Conservation (phyloP, 352 stramenopile genomes). For the Globisporangium apiculatum region DNA sequence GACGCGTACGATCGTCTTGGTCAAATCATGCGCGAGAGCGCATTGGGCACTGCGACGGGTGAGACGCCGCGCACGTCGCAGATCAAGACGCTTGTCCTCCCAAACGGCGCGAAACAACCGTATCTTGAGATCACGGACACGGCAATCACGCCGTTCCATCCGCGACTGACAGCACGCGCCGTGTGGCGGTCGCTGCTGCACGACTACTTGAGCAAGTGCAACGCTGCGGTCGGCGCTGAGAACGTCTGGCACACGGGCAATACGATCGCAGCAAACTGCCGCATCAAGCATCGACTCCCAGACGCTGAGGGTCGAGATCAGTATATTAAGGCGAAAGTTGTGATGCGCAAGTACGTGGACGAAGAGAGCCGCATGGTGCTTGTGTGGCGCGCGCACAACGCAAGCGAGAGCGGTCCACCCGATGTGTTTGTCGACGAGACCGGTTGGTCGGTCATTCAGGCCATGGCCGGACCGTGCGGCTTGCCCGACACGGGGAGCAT, state of each 20-base stretch:
- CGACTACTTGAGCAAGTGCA: conserved; percentile 1
- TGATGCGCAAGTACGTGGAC: conserved; percentile 10
- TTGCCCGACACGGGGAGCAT: neutral
- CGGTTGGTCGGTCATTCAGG: conserved; percentile 2
- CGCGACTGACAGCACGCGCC: neutral
- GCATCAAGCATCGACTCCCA: conserved; percentile 1
- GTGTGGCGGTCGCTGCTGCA: conserved; percentile 2
- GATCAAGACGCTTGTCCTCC: neutral
- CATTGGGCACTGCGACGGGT: too few relatives aligned
- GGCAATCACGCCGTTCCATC: conserved; percentile 3
- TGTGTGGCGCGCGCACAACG: conserved; percentile 8
- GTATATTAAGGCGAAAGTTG: conserved; percentile 7
- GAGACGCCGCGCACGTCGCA: neutral
- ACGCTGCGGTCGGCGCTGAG: neutral
- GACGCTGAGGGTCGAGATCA: neutral
- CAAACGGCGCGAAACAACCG: neutral
- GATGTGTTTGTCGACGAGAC: conserved; percentile 8
- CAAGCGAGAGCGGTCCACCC: neutral
- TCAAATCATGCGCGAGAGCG: conserved; percentile 1
- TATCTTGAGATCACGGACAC: conserved; percentile 7
- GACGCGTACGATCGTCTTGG: neutral
- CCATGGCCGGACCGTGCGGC: neutral
- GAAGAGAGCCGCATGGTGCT: conserved; percentile 10
- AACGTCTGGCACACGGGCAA: conserved; percentile 5
- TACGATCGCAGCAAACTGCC: conserved; percentile 6